phyloP scores from a whole-genome alignment of 306 rosid genomes.

The Cicer pinnatifidum region DNA sequence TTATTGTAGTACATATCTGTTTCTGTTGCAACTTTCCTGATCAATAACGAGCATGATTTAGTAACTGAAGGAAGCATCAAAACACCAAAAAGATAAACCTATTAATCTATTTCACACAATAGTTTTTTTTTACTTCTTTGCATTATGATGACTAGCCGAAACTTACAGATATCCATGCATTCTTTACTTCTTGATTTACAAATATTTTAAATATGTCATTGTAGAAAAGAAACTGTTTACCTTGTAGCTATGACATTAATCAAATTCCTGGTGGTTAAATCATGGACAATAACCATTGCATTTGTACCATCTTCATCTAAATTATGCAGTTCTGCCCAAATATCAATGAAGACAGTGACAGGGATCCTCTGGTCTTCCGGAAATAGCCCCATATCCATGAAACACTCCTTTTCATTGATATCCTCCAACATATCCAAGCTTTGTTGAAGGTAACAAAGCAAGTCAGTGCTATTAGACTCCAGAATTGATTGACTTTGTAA shows the following conservation, averaged over 20 bases:
- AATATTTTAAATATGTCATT: too few species aligned
- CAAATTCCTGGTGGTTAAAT: slow-evolving; percentile 51
- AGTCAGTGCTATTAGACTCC: slow-evolving; percentile 37
- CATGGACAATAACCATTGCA: slow-evolving; percentile 52
- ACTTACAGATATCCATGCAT: slow-evolving; percentile 7
- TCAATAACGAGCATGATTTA: slow-evolving; percentile 8
- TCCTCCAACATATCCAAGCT: slow-evolving; percentile 60
- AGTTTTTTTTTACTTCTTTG: not conserved
- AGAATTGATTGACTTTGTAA: slow-evolving; percentile 51
- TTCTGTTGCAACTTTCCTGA: slow-evolving; percentile 59
- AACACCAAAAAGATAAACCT: slow-evolving; percentile 4
- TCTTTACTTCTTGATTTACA: too few species aligned
- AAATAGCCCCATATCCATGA: slow-evolving; percentile 74
- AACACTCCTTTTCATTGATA: slow-evolving; percentile 55
- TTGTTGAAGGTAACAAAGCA: slow-evolving; percentile 56
- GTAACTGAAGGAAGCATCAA: slow-evolving; percentile 14
- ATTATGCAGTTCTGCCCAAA: slow-evolving; percentile 61
- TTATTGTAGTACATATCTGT: slow-evolving; percentile 58
- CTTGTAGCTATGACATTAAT: slow-evolving; percentile 58
- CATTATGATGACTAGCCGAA: not conserved
- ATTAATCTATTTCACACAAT: not conserved
- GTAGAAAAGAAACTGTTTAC: slow-evolving; percentile 42
- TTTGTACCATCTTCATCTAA: slow-evolving; percentile 47
- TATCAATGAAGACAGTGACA: slow-evolving; percentile 63
- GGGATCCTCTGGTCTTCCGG: slow-evolving; percentile 73